Evolutionary conservation across 2,329 filamentous ascomycete genomes (phyloP), one percentile per base, ranked within the genome.

Genomic region (Cordyceps tenuipes): DNA sequence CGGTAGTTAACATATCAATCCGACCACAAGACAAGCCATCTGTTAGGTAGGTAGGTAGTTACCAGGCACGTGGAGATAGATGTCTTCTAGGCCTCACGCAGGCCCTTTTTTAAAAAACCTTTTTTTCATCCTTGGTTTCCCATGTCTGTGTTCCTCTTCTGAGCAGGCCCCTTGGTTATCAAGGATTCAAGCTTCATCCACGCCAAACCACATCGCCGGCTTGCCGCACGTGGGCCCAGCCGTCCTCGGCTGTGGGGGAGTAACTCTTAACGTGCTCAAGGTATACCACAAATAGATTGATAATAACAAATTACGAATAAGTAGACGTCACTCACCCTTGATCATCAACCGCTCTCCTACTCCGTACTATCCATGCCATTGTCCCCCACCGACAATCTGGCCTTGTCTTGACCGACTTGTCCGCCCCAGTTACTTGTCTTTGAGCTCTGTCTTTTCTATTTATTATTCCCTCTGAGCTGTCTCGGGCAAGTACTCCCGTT

Each of bases 141-240:
- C 23, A 23, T 43, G 29, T 29, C 29, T 8, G 5, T 29, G 1
- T 10, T 36, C 34, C 34, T 36, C 34, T 36, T 36, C 34, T 36
- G 34, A 36, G 12, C 39, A 12, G 15, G 39, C 12, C 17, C 8
- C 39, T 15, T n/a, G 39, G 39, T 43, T 43, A 4, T 13, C 15
- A 8, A 41, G 8, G 13, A 15, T 17, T n/a, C 15, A 17, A 17
- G 39, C 19, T 8, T 8, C 36, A 36, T 7, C 12, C 19, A 36
- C 43, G 54, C 54, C 54, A 57, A 61, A 62, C 60, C 63, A 55
- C 62, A 63, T 62, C 66, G 67, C 66, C 67, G 62, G 44, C 60
- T 65, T 64, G 55, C 62, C 57, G 66, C 68, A 69, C 68, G 68
- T 69, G 67, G 68, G 66, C 54, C 61, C 57, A 23, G 23, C 19